A percentile compares a stretch with the other conserved stretches of the same genome.
These are phyloP conservation scores for Dothistroma pini DNA, from an alignment of 2,329 filamentous ascomycete species.

Conservation along the genomic window DNA sequence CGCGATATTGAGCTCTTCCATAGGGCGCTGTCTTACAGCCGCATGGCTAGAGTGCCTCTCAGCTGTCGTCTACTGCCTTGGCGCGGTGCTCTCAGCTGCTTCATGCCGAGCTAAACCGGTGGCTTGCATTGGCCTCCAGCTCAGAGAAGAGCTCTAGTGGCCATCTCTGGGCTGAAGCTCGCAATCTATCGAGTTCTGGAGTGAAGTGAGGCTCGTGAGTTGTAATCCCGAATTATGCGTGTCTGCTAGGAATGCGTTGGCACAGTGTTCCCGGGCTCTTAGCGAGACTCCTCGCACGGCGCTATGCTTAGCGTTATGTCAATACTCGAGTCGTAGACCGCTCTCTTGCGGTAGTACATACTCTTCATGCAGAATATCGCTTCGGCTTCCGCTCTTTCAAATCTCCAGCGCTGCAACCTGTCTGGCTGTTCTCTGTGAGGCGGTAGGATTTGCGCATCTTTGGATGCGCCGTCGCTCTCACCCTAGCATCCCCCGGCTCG, in stretches of 20 bases:
- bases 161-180: not conserved
- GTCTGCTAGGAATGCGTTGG: no score
- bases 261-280: no score
- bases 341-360: slow-evolving; percentile 1
- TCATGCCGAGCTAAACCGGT: not conserved
- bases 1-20: not conserved
- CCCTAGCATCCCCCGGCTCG: no score
- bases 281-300: not conserved
- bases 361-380: not conserved
- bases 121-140: not conserved
- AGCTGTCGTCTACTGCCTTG: not conserved
- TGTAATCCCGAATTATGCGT: no score
- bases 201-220: no score
- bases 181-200: not conserved
- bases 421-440: not conserved
- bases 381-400: not conserved
- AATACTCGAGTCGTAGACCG: not conserved
- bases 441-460: not conserved
- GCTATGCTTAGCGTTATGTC: not conserved
- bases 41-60: not conserved
- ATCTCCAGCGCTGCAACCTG: not conserved
- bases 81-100: not conserved
- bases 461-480: not conserved
- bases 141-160: not conserved
- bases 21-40: not conserved